A percentile compares a stretch with the other conserved stretches of the same genome.
These are phyloP conservation scores for Toxoplasma gondii DNA, from an alignment of 169 alveolate species.

Conservation along the genomic window DNA sequence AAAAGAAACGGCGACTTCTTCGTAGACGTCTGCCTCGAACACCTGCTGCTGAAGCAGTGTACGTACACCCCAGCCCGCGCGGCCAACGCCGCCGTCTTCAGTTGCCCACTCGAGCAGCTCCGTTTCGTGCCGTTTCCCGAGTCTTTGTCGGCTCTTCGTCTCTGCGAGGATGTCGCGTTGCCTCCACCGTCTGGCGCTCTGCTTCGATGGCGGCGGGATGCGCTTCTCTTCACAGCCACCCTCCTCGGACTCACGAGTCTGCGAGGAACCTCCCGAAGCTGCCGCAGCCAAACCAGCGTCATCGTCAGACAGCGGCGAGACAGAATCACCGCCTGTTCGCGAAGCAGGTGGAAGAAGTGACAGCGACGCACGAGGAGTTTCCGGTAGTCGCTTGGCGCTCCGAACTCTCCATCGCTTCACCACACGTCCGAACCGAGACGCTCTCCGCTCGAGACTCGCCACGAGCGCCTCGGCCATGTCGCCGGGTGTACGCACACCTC, in stretches of 20 bases:
- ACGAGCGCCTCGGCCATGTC: not conserved
- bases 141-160: not conserved
- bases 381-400: too few species aligned
- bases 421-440: not conserved
- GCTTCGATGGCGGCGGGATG: too few species aligned
- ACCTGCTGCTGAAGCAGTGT: conserved; percentile 41
- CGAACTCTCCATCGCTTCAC: too few species aligned
- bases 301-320: too few species aligned
- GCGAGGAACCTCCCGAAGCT: too few species aligned
- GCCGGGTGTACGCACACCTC: conserved; percentile 6
- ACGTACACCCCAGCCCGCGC: conserved; percentile 18
- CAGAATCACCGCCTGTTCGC: too few species aligned
- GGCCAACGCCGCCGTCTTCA: conserved; percentile 2
- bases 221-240: too few species aligned
- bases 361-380: too few species aligned
- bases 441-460: not conserved
- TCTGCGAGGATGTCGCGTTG: not conserved
- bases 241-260: too few species aligned
- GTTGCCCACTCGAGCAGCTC: not conserved
- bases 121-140: not conserved
- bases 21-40: conserved; percentile 9
- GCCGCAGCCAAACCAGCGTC: too few species aligned
- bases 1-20: not conserved
- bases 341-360: too few species aligned
- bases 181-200: not conserved